Conservation (phyloP, 2,329 filamentous ascomycete species). For the Annulohypoxylon truncatum region DNA sequence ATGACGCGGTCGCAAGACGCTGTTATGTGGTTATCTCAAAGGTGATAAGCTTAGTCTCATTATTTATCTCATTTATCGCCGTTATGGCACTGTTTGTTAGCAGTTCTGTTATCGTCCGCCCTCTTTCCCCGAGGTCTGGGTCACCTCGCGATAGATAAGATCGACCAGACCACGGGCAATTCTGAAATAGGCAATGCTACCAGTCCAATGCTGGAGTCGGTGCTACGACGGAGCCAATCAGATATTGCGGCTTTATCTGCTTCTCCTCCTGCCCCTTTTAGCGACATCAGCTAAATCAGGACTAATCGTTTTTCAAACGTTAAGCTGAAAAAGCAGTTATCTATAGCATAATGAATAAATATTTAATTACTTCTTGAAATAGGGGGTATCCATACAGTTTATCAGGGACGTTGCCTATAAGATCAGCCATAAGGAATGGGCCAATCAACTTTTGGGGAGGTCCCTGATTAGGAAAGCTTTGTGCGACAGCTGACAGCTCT, state of each 20-base stretch:
- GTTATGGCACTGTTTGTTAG: neutral
- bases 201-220: neutral
- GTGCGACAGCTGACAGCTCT: neutral
- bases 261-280: conserved; percentile 27
- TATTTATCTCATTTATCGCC: neutral
- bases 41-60: neutral
- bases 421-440: neutral
- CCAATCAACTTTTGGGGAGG: neutral
- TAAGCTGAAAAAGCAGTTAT: neutral
- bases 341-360: neutral
- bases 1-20: neutral
- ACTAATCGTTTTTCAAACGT: neutral
- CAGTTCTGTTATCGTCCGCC: neutral
- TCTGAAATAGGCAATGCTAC: conserved; percentile 7
- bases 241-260: conserved; percentile 25
- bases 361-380: neutral
- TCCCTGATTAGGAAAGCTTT: neutral
- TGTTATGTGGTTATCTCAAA: neutral
- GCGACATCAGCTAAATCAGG: neutral
- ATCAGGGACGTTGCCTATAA: neutral
- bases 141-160: conserved; percentile 8
- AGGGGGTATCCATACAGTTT: neutral
- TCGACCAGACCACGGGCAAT: neutral
- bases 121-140: neutral
- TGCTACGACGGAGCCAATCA: conserved; percentile 21